Percentiles rank a stretch among this genome's conserved stretches.
Conservation (phyloP, 176 grass and related monocot species). For the Musa schizocarpa region DNA sequence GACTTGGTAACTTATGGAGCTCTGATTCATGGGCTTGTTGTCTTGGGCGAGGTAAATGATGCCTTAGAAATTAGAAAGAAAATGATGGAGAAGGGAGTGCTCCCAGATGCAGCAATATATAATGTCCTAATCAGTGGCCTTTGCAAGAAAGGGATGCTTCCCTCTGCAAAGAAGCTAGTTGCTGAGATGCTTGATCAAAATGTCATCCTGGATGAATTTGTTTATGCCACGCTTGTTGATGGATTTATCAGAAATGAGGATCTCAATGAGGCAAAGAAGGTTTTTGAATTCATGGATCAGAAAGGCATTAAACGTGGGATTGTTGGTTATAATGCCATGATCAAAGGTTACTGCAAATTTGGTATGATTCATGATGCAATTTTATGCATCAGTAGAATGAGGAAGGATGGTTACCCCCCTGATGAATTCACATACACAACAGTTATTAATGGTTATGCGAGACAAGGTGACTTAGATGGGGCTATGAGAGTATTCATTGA, state of each 20-base stretch:
- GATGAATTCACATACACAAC: conserved; percentile 79
- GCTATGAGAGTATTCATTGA: conserved; percentile 48
- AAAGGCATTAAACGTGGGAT: conserved; percentile 36
- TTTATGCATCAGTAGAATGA: conserved; percentile 47
- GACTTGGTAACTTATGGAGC: conserved; percentile 62
- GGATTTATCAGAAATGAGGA: conserved; percentile 74
- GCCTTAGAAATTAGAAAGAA: conserved; percentile 53
- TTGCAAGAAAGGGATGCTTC: conserved; percentile 79
- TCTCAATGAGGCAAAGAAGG: conserved; percentile 51
- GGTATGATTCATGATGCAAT: conserved; percentile 61
- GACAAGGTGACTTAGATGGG: conserved; percentile 37
- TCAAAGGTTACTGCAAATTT: conserved; percentile 80
- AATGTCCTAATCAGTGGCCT: conserved; percentile 71
- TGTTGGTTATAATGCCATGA: conserved; percentile 69
- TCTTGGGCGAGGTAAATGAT: conserved; percentile 36
- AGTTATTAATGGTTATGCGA: conserved; percentile 46
- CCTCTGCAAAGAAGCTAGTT: conserved; percentile 61
- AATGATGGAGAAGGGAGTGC: conserved; percentile 49
- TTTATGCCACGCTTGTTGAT: conserved; percentile 72
- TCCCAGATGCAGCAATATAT: conserved; percentile 63
- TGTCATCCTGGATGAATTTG: conserved; percentile 67
- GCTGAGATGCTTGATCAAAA: conserved; percentile 67
- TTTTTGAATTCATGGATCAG: conserved; percentile 56
- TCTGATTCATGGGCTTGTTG: conserved; percentile 64
- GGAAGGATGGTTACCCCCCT: conserved; percentile 36